Percentiles rank a stretch among this genome's conserved stretches.
Conservation (phyloP, 805 yeast species). For the Yarrowia sp. region DNA sequence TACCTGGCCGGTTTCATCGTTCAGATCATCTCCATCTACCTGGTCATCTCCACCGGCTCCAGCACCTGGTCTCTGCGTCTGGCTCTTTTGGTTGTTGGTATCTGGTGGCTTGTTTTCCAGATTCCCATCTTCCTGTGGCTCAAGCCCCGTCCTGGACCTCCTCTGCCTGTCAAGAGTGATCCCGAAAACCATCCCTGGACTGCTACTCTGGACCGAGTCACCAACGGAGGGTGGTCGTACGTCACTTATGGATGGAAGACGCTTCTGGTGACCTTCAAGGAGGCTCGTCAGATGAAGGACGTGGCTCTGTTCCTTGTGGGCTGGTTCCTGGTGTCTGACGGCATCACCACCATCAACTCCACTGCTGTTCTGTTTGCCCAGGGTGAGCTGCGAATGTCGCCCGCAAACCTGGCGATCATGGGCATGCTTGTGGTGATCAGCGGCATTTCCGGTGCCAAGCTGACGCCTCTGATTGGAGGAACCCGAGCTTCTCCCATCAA, state of each 20-base stretch:
- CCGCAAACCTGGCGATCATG: constrained; percentile 59
- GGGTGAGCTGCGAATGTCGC: constrained; percentile 64
- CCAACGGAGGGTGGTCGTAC: constrained; percentile 35
- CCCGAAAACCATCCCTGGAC: constrained; percentile 25
- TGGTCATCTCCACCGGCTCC: constrained; percentile 45
- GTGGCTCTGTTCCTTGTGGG: constrained; percentile 63
- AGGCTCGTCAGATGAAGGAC: constrained; percentile 58
- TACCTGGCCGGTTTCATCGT: constrained; percentile 66
- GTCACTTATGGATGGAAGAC: constrained; percentile 62
- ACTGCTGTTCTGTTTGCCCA: constrained; percentile 76
- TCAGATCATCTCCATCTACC: constrained; percentile 55
- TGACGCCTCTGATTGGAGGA: constrained; percentile 46
- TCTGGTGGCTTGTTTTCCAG: constrained; percentile 76
- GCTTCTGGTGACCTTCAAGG: constrained; percentile 51
- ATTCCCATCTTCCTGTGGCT: constrained; percentile 54
- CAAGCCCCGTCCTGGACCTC: constrained; percentile 45
- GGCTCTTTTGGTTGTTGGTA: constrained; percentile 62
- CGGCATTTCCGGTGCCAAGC: constrained; percentile 64
- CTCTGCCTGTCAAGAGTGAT: constrained; percentile 32
- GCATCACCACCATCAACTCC: constrained; percentile 72
- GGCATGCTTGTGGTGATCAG: constrained; percentile 64
- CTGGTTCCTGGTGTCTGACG: constrained; percentile 76
- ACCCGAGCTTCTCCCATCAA: constrained; percentile 41
- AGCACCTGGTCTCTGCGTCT: constrained; percentile 48
- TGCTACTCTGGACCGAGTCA: constrained; percentile 13